Percentiles rank a stretch among this genome's conserved stretches.
These are phyloP conservation scores for Aphanomyces euteiches DNA, from an alignment of 352 stramenopile genomes.

Conservation along the genomic window DNA sequence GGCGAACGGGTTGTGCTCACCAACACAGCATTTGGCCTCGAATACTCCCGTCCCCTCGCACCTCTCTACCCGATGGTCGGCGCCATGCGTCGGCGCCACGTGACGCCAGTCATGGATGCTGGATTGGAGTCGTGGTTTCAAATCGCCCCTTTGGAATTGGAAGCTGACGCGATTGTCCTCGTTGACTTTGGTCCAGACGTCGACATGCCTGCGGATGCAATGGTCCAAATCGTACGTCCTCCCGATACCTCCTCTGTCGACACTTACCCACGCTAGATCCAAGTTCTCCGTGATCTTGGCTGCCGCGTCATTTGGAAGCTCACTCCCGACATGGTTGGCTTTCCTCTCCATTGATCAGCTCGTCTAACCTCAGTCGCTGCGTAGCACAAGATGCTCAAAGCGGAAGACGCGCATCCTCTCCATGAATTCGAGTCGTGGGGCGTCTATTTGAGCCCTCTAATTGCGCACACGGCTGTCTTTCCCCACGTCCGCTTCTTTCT, in stretches of 20 bases:
- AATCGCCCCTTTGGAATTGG: not conserved
- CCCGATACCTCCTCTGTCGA: not conserved
- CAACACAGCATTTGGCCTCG: constrained; percentile 80
- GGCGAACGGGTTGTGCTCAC: constrained; percentile 65
- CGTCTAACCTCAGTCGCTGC: too few species aligned
- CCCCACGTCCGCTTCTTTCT: constrained; percentile 48
- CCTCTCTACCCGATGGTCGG: constrained; percentile 67
- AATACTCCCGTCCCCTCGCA: constrained; percentile 64
- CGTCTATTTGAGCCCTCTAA: constrained; percentile 12
- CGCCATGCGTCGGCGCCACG: constrained; percentile 3
- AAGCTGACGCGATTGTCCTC: constrained; percentile 4
- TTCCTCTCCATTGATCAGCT: too few species aligned
- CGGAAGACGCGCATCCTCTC: not conserved
- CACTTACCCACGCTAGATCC: constrained; percentile 18
- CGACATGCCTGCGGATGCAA: not conserved
- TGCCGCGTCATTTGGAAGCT: constrained; percentile 25
- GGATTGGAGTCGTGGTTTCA: constrained; percentile 12
- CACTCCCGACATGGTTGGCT: constrained; percentile 22
- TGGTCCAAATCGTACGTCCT: constrained; percentile 16
- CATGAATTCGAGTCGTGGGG: constrained; percentile 20
- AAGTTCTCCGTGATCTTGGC: constrained; percentile 10
- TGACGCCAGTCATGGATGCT: not conserved
- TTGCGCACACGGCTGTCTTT: constrained; percentile 39
- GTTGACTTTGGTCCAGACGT: constrained; percentile 29
- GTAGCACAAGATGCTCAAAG: constrained; percentile 15